Evolutionary conservation across 805 yeast genomes (phyloP).

Genomic region (Candida peoriensis): DNA sequence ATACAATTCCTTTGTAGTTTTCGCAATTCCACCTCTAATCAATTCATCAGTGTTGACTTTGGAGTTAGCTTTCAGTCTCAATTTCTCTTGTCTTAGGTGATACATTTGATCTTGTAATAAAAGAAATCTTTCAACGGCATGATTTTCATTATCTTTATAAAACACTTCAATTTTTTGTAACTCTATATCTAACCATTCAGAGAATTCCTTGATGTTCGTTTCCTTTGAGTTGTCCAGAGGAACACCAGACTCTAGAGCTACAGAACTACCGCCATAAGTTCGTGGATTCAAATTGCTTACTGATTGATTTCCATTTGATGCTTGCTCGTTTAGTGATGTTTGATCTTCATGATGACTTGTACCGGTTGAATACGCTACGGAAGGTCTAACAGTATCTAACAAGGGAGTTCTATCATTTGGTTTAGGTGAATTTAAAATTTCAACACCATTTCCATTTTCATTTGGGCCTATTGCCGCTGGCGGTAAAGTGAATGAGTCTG

Average conservation of each 20-base stretch:
- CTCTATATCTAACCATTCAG: slow-evolving; percentile 64
- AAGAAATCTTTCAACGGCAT: slow-evolving; percentile 52
- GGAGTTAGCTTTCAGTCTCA: slow-evolving; percentile 17
- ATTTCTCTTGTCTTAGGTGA: slow-evolving; percentile 52
- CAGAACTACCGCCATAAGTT: slow-evolving; percentile 18
- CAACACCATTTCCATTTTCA: background rate
- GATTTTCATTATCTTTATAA: slow-evolving; percentile 55
- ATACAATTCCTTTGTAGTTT: slow-evolving; percentile 15
- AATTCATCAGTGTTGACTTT: slow-evolving; percentile 9
- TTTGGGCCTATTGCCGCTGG: slow-evolving; percentile 20
- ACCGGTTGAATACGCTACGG: background rate
- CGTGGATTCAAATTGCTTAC: slow-evolving; percentile 2
- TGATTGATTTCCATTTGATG: background rate
- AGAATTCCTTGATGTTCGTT: slow-evolving; percentile 44
- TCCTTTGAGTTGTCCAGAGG: slow-evolving; percentile 21
- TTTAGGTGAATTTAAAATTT: background rate
- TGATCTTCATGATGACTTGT: background rate
- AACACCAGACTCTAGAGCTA: slow-evolving; percentile 2
- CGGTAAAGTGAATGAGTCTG: slow-evolving; percentile 13
- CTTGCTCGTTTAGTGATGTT: background rate
- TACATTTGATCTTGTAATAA: slow-evolving; percentile 65
- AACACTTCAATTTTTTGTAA: slow-evolving; percentile 56
- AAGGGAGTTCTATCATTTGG: slow-evolving; percentile 22
- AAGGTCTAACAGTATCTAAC: slow-evolving; percentile 10
- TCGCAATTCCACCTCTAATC: slow-evolving; percentile 12